Percentiles rank a stretch among this genome's conserved stretches.
Conservation (phyloP, 495 filamentous ascomycete species). For the Recurvomyces mirabilis region DNA sequence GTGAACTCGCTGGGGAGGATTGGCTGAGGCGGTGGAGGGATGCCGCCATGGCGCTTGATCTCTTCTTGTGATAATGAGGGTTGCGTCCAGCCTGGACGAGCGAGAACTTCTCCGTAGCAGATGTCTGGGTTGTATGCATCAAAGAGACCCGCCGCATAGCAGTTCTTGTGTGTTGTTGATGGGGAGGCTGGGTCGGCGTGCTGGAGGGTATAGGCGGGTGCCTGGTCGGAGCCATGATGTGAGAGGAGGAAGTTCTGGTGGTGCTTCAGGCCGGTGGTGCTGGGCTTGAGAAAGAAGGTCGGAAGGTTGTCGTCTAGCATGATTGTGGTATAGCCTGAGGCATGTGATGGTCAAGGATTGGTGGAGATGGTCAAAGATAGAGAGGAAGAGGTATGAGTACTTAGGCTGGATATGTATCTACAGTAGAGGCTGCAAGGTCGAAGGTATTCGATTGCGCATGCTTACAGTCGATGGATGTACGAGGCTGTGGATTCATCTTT, state of each 20-base stretch:
- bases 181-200: constrained; percentile 60
- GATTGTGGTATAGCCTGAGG: no score
- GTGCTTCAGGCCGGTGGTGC: constrained; percentile 39
- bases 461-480: not conserved
- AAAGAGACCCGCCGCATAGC: constrained; percentile 74
- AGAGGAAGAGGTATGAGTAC: no score
- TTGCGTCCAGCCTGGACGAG: constrained; percentile 73
- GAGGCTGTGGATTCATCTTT: no score
- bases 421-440: not conserved
- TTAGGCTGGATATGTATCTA: constrained; percentile 1
- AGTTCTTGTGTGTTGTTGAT: constrained; percentile 57
- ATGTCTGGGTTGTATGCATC: constrained; percentile 73
- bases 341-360: no score
- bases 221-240: constrained; percentile 68
- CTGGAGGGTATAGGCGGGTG: constrained; percentile 64
- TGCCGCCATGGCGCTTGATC: constrained; percentile 59
- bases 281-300: constrained; percentile 52
- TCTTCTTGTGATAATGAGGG: constrained; percentile 70
- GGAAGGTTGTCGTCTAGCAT: constrained; percentile 97
- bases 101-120: constrained; percentile 76
- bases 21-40: constrained; percentile 59
- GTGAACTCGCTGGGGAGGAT: constrained; percentile 66
- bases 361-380: no score
- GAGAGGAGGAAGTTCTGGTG: constrained; percentile 56
- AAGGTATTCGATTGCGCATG: not conserved